Conservation (phyloP, 139 green algal species). For the Nannochloris sp. region DNA sequence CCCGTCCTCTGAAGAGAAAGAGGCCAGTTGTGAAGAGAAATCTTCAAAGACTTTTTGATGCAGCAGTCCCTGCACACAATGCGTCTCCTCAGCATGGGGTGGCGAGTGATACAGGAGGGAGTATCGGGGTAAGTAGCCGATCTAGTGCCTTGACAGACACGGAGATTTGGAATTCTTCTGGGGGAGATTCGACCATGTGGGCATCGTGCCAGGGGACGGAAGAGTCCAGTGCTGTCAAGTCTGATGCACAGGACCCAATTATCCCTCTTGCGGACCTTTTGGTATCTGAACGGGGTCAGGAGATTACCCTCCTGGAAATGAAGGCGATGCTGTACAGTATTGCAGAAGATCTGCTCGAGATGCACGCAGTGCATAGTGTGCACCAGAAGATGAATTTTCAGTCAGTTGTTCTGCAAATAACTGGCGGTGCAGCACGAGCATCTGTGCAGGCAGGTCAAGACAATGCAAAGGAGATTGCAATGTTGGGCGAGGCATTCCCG, state of each 20-base stretch:
- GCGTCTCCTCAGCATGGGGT: no score
- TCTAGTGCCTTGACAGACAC: not conserved
- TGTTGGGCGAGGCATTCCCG: no score
- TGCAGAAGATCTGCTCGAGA: constrained; percentile 10
- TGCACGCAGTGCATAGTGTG: constrained; percentile 20
- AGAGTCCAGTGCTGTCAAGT: not conserved
- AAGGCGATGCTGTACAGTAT: constrained; percentile 23
- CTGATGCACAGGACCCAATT: not conserved
- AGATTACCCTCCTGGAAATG: constrained; percentile 16
- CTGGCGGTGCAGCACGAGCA: constrained; percentile 11
- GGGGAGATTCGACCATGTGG: not conserved
- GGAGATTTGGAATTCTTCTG: not conserved
- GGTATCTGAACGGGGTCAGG: constrained; percentile 14
- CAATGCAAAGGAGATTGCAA: not conserved
- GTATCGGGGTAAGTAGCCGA: not conserved
- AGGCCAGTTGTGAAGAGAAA: not conserved
- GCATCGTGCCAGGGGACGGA: not conserved
- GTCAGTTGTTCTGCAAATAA: constrained; percentile 1
- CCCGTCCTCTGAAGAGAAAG: not conserved
- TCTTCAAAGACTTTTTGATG: not conserved
- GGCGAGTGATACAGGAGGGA: not conserved
- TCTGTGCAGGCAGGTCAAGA: constrained; percentile 10
- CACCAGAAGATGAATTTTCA: constrained; percentile 27
- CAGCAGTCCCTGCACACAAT: not conserved
- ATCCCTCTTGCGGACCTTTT: constrained; percentile 24